Percentiles rank a stretch among this genome's conserved stretches.
phyloP scores from a whole-genome alignment of 495 filamentous ascomycete species.

The Evansstolkia leycettana region DNA sequence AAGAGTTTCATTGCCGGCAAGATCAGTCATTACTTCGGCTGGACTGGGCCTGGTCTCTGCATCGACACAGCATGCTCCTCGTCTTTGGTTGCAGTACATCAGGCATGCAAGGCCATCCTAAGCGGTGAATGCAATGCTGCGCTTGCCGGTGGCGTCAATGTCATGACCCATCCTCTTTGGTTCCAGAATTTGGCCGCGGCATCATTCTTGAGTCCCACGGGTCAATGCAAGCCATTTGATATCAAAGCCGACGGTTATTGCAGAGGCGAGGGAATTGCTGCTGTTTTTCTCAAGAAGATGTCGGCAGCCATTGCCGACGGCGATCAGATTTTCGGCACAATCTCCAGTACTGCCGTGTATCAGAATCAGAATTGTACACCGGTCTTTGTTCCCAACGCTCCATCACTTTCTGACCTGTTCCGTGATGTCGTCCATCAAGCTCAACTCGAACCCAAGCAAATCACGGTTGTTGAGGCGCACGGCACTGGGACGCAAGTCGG shows the following conservation, averaged over 20 bases:
- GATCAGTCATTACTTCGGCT: constrained; percentile 33
- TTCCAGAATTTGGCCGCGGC: constrained; percentile 25
- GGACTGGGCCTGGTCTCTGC: constrained; percentile 33
- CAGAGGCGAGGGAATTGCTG: constrained; percentile 52
- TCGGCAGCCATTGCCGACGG: constrained; percentile 49
- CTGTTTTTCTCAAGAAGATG: constrained; percentile 54
- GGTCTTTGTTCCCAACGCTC: constrained; percentile 56
- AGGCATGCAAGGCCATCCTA: constrained; percentile 23
- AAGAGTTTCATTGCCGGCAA: constrained; percentile 24
- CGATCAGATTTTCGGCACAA: constrained; percentile 50
- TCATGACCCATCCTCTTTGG: constrained; percentile 22
- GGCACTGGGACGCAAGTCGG: constrained; percentile 66
- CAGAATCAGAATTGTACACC: constrained; percentile 56
- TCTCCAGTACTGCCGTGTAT: constrained; percentile 49
- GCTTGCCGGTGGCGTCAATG: constrained; percentile 29
- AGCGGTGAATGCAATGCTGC: constrained; percentile 26
- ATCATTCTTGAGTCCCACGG: constrained; percentile 27
- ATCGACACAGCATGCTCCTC: constrained; percentile 39
- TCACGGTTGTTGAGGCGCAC: constrained; percentile 66
- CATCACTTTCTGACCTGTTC: constrained; percentile 49
- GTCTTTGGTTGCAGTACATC: constrained; percentile 27
- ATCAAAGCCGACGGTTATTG: constrained; percentile 62
- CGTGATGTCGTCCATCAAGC: constrained; percentile 41
- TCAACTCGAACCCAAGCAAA: constrained; percentile 45
- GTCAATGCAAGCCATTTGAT: constrained; percentile 59